Conservation (phyloP, 305 asterid genomes). For the Fraxinus dipetala region DNA sequence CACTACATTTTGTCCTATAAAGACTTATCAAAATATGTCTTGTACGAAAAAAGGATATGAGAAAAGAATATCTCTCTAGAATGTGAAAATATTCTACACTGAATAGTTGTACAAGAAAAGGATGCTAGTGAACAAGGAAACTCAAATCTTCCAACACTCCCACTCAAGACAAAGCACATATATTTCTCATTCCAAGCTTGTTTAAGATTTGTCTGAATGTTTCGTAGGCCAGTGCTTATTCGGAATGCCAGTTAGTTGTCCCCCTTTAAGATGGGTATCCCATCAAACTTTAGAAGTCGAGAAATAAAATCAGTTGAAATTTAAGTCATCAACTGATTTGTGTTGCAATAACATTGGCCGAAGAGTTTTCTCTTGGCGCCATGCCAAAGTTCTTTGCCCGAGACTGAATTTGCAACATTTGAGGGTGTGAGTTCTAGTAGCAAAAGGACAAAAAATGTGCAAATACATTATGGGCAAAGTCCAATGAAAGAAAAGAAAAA, state of each 20-base stretch:
- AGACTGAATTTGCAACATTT: not conserved
- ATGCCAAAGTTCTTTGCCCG: not conserved
- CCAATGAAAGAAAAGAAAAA: not conserved
- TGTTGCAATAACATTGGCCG: not conserved
- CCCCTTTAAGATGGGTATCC: not conserved
- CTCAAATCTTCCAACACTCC: not conserved
- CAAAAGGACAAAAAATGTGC: not conserved
- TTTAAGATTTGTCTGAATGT: not conserved
- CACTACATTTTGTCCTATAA: not conserved
- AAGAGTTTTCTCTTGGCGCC: not conserved
- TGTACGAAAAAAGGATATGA: not conserved
- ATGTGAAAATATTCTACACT: not conserved
- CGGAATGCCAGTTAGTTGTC: not conserved
- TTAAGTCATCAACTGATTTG: not conserved
- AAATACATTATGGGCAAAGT: not conserved
- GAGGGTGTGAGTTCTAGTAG: not conserved
- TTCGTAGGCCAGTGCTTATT: not conserved
- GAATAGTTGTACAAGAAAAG: not conserved
- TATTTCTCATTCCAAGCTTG: not conserved
- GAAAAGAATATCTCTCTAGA: not conserved
- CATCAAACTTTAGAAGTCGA: not conserved
- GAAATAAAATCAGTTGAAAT: not conserved
- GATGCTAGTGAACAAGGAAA: not conserved
- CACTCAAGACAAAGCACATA: not conserved
- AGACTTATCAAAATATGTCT: not conserved